Evolutionary conservation across 352 stramenopile species (phyloP).

Genomic region (Thalassiosira mediterranea): DNA sequence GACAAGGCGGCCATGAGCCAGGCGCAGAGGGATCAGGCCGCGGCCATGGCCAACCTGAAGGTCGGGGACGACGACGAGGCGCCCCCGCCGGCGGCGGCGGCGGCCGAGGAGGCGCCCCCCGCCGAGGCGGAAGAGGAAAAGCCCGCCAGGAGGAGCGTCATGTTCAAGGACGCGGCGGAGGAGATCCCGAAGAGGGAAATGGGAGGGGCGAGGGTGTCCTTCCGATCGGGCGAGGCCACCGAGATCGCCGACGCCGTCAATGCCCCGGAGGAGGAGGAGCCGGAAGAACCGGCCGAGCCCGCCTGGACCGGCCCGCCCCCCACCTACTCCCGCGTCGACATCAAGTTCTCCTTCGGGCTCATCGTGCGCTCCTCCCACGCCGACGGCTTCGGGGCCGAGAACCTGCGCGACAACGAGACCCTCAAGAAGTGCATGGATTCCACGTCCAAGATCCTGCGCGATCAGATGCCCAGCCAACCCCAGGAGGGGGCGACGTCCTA

Average conservation of each 20-base stretch:
- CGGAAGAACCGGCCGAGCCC: not conserved
- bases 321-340: constrained; percentile 38
- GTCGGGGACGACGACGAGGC: constrained; percentile 25
- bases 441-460: constrained; percentile 41
- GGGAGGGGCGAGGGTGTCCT: not conserved
- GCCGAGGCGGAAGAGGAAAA: constrained; percentile 3
- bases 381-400: constrained; percentile 28
- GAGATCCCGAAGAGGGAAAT: constrained; percentile 6
- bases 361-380: constrained; percentile 29
- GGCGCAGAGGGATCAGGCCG: not conserved
- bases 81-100: constrained; percentile 23
- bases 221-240: not conserved
- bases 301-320: constrained; percentile 8
- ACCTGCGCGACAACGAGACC: constrained; percentile 47
- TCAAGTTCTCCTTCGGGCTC: constrained; percentile 56
- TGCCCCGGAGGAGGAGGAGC: not conserved
- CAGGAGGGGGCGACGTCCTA: too few species aligned
- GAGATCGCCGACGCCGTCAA: not conserved
- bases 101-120: constrained; percentile 4
- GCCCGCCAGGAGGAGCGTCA: constrained; percentile 3
- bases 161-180: constrained; percentile 1
- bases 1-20: not conserved
- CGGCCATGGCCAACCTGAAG: constrained; percentile 15
- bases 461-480: constrained; percentile 36
- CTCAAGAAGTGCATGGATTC: constrained; percentile 47